Evolutionary conservation across 495 filamentous ascomycete species (phyloP), one percentile per base, ranked within the genome.

Genomic region (Lasiosphaeris hirsuta): DNA sequence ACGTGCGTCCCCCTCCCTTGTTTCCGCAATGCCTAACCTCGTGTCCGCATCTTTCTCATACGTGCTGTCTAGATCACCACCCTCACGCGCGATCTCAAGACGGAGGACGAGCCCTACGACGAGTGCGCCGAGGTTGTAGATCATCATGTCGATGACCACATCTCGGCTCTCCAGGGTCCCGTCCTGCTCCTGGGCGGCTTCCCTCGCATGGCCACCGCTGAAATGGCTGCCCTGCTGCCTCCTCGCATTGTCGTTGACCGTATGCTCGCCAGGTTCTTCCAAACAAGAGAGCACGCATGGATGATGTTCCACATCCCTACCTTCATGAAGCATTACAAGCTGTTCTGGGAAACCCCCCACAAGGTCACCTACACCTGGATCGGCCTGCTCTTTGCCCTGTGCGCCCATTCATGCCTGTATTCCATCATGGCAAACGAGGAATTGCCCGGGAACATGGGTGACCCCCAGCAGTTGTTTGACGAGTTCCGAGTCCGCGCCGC

Each of bases 241-340:
- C 59, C 70, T 1, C 72, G 75, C 9, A 61, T 66, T 10, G 59
- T 77, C 3, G 63, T 69, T 13, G 79, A 81, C 64, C 65, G 75
- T 30, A 57, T 82, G 7, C 62, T 82, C n/a, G 68, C 72, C 23
- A 66, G 70, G 11, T 78, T 80, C 49, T 64, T 82, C 15, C 73
- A 75, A 19, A 69, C 68, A 0, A 71, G 70, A 33, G 78, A 81
- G 45, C 73, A 78, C 1, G 58, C 69, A 30, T 63, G 74, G 52
- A 55, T 75, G 36, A 55, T 69, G 10, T 67, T 78, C 10, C 78
- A 81, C 61, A 60, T 74, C n/a, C 74, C 76, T 3, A 74, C 74
- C 0, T 78, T 78, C 36, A 70, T 70, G 33, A 74, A 67, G 53
- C 64, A 65, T 18, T 74, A 72, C 61, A 51, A 67, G 3, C 17